phyloP scores from a whole-genome alignment of 192 early-diverging fungal species.

The Gamsiella multidivaricata region DNA sequence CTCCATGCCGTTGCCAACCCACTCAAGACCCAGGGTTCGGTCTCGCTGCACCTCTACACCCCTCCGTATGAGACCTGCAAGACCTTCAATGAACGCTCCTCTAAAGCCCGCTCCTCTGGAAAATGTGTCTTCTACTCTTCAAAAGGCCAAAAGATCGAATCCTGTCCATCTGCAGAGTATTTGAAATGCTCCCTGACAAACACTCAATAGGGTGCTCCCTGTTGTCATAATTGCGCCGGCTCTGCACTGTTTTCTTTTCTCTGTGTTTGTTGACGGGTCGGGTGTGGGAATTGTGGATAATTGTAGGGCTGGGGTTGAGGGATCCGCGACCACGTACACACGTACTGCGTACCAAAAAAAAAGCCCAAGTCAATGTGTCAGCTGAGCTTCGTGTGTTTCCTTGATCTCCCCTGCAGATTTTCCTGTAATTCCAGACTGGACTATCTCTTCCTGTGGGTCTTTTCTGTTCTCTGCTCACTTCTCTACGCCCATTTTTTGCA shows the following conservation, averaged over 20 bases:
- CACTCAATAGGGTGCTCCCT: slow-evolving; percentile 15
- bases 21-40: slow-evolving; percentile 64
- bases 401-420: not conserved
- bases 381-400: not conserved
- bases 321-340: no score
- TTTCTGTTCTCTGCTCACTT: no score
- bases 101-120: slow-evolving; percentile 68
- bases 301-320: no score
- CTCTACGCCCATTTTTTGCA: not conserved
- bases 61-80: slow-evolving; percentile 89
- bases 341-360: no score
- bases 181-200: slow-evolving; percentile 51
- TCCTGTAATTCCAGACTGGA: no score
- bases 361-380: no score
- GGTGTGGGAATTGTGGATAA: not conserved
- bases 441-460: no score
- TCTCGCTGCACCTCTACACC: slow-evolving; percentile 93
- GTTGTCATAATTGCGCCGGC: not conserved
- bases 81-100: slow-evolving; percentile 86
- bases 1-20: slow-evolving; percentile 87
- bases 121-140: slow-evolving; percentile 73
- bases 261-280: slow-evolving; percentile 10
- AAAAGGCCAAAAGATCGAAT: slow-evolving; percentile 53
- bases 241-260: slow-evolving; percentile 7
- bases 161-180: slow-evolving; percentile 53